These are phyloP conservation scores for Adansonia digitata DNA, from an alignment of 345 rosid species.

Conservation along the genomic window DNA sequence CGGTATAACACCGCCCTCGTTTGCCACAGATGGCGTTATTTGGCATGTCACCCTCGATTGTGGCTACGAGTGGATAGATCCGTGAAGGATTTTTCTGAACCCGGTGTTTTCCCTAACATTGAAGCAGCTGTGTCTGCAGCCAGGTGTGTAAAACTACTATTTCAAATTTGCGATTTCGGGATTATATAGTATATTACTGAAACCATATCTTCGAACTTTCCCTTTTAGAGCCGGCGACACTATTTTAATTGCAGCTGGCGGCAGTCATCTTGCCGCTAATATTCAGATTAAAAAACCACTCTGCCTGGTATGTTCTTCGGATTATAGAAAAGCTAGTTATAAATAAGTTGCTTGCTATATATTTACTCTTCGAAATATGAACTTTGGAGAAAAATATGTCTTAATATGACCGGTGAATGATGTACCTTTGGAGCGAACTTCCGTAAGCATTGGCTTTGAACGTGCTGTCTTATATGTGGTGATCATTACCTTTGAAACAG, in stretches of 20 bases:
- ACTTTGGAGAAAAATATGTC: not conserved
- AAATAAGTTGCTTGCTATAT: not conserved
- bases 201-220: conserved; percentile 25
- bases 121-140: conserved; percentile 88
- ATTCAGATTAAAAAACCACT: conserved; percentile 86
- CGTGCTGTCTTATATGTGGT: not conserved
- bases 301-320: conserved; percentile 70
- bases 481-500: not conserved
- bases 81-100: conserved; percentile 46
- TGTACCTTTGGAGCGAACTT: not conserved
- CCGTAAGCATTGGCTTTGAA: not conserved
- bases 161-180: not conserved
- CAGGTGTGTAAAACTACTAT: conserved; percentile 45
- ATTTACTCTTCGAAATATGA: not conserved
- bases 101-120: conserved; percentile 68
- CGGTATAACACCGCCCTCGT: conserved; percentile 99
- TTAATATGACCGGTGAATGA: not conserved
- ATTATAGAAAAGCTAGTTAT: not conserved
- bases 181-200: not conserved
- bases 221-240: conserved; percentile 83
- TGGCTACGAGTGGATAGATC: conserved; percentile 94
- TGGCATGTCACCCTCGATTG: conserved; percentile 94
- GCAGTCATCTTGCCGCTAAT: conserved; percentile 65
- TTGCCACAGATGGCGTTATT: conserved; percentile 95
- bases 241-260: conserved; percentile 84